Evolutionary conservation across 1,284 basidiomycete species (phyloP).

Genomic region (Cryptococcus sp.): DNA sequence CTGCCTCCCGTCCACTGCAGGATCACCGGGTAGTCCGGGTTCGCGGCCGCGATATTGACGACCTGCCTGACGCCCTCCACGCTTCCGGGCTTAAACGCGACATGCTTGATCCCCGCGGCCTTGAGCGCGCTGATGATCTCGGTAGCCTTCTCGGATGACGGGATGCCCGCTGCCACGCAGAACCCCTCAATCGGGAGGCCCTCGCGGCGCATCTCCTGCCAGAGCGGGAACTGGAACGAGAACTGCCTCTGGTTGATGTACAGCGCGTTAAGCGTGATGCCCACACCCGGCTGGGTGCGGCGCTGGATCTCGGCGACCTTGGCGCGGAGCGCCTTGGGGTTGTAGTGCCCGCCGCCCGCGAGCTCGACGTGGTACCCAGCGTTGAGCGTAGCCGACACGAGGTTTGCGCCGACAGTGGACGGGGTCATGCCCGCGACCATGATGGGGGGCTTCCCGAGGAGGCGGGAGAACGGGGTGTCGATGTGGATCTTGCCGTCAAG

Average conservation of each 20-base stretch:
- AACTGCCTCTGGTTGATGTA: slow-evolving; percentile 99
- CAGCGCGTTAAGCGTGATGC: slow-evolving; percentile 88
- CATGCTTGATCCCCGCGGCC: slow-evolving; percentile 82
- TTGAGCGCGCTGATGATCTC: slow-evolving; percentile 82
- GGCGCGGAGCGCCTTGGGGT: slow-evolving; percentile 74
- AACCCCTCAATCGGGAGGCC: slow-evolving; percentile 95
- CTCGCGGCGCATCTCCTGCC: slow-evolving; percentile 95
- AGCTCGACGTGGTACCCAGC: slow-evolving; percentile 96
- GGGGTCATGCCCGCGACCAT: slow-evolving; percentile 99
- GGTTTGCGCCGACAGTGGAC: slow-evolving; percentile 85
- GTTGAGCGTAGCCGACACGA: slow-evolving; percentile 84
- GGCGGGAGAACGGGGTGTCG: slow-evolving; percentile 93
- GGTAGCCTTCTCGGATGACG: slow-evolving; percentile 85
- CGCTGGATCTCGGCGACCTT: slow-evolving; percentile 87
- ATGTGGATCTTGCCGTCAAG: slow-evolving; percentile 85
- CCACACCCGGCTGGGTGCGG: slow-evolving; percentile 77
- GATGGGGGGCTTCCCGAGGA: slow-evolving; percentile 91
- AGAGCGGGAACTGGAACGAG: slow-evolving; percentile 91
- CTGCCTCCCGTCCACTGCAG: slow-evolving; percentile 98
- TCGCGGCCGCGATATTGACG: slow-evolving; percentile 88
- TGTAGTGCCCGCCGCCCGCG: slow-evolving; percentile 97
- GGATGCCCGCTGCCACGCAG: slow-evolving; percentile 94
- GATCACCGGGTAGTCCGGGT: slow-evolving; percentile 97
- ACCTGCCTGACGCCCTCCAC: slow-evolving; percentile 97
- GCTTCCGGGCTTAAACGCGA: slow-evolving; percentile 96